Base-by-base conservation (phyloP, 768 basidiomycete species). In the Lactarius pseudohatsudake region DNA sequence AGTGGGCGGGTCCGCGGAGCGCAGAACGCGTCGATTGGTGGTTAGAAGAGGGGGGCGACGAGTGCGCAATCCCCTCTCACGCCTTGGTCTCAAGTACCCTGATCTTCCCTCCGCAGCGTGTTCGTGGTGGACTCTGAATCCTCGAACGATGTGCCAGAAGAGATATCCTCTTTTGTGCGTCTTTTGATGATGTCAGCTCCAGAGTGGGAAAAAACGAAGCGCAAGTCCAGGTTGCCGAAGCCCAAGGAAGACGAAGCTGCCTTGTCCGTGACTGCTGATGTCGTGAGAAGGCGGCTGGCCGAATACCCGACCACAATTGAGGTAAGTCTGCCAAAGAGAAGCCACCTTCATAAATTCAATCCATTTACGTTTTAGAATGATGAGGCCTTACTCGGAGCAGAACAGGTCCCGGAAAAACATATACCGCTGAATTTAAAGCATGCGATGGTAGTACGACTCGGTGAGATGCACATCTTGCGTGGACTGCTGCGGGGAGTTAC, bases 21-120 rank as follows among this genome's bases (percentile, higher is more conserved):
- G 67, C 74, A 16, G 86, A 86, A 70, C 83, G 93, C 45, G 88
- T 97, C 10, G 92, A 98, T 67, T 97, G 92, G 88, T 95, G 95
- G 92, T 78, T 98, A 15, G 94, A 97, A 69, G 84, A 89, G 73
- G 91, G 89, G 3, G 90, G 90, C 22, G 94, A 96, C 69, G 95
- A 97, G 94, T 95, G 73, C 69, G 87, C 79, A 34, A 3, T 7
- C 62, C 28, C 15, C 47, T 32, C 45, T 30, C 47, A 45, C 66
- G 65, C 13, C 34, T 26, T 53, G 13, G 15, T 30, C 15, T 11
- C 63, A 15, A 38, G 28, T 43, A 8, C 26, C 64, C 28, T 59
- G 57, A 67, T 41, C 70, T 69, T 58, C 50, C 57, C 3, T 71
- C 67, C 59, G 18, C 64, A 89, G 88, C 70, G 80, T 84, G 1